phyloP scores from a whole-genome alignment of 2,329 filamentous ascomycete species.

The Lachnellula hyalina region DNA sequence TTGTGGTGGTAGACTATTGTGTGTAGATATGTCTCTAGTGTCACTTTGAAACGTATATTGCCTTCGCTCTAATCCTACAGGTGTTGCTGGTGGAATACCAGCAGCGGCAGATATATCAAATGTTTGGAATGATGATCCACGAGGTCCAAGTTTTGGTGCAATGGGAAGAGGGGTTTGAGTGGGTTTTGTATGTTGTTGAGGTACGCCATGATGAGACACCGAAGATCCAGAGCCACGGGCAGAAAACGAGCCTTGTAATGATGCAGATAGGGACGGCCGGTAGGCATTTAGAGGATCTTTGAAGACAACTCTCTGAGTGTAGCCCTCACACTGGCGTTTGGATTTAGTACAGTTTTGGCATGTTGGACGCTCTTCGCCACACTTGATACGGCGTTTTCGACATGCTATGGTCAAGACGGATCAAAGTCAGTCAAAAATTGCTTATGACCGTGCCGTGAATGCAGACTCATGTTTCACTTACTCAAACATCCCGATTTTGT shows the following conservation, averaged over 20 bases:
- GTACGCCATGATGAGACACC: slow-evolving; percentile 1
- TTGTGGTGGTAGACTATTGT: not conserved
- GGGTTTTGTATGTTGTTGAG: not conserved
- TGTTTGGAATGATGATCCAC: not conserved
- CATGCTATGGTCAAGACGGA: slow-evolving; percentile 55
- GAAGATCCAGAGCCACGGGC: slow-evolving; percentile 2
- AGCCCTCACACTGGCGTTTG: slow-evolving; percentile 77
- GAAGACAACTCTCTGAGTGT: slow-evolving; percentile 75
- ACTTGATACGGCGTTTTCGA: slow-evolving; percentile 92
- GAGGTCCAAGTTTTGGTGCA: slow-evolving; percentile 11
- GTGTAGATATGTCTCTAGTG: not conserved
- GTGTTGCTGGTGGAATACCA: not conserved
- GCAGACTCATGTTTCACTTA: slow-evolving; percentile 40
- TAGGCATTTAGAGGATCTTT: slow-evolving; percentile 64
- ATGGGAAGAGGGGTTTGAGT: slow-evolving; percentile 2
- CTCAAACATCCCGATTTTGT: slow-evolving; percentile 93
- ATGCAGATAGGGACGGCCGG: slow-evolving; percentile 37
- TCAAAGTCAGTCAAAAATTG: not conserved
- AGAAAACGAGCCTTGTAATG: slow-evolving; percentile 5
- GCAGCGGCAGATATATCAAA: slow-evolving; percentile 1
- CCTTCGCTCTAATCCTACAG: slow-evolving; percentile 5
- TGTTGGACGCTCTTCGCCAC: slow-evolving; percentile 79
- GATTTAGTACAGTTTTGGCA: slow-evolving; percentile 85
- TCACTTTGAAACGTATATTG: slow-evolving; percentile 5
- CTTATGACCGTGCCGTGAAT: not conserved